Evolutionary conservation across 805 yeast species (phyloP), one percentile per base, ranked within the genome.

Genomic region (Barnettozyma botsteinii): DNA sequence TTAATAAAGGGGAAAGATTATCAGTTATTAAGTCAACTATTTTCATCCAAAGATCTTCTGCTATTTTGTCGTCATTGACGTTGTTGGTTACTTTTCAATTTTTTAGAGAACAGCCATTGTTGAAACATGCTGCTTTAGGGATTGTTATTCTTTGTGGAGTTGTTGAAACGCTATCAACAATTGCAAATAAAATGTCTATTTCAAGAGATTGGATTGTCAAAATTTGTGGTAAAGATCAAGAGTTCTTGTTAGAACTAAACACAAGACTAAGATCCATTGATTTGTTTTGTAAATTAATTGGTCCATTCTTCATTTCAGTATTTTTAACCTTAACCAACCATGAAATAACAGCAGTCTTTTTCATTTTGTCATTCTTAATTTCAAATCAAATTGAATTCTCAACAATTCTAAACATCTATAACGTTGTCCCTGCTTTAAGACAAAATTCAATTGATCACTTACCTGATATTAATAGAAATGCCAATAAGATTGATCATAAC

Each of bases 201-300:
- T 66, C 64, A 30, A 51, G 70, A 26, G 71, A 66, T 45, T 66
- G 71, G 71, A 59, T 66, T 2, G 63, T 63, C 4, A 67, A 60
- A 10, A 61, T 66, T 17, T 45, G 53, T 17, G 55, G 58, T 2
- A 51, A 55, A 28, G 55, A 59, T 42, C 37, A 49, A 20, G 46
- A 38, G 5, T 46, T 48, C 31, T 34, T 65, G 31, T 43, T 53
- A 10, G 44, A 47, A 8, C 40, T 66, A 33, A 66, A 65, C 43
- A 51, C 67, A 6, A 51, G 47, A 20, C 53, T 66, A 54, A 57
- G 71, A 21, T 40, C 64, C n/a, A 66, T 66, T 35, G 71, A 66
- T 41, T 48, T 66, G 22, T 45, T 56, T 25, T 63, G 66, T 41
- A 66, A 66, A 42, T 49, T 66, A 27, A 41, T 59, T 32, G 69